These are phyloP conservation scores for Penicillium cosmopolitanum DNA, from an alignment of 495 filamentous ascomycete genomes.

Conservation along the genomic window DNA sequence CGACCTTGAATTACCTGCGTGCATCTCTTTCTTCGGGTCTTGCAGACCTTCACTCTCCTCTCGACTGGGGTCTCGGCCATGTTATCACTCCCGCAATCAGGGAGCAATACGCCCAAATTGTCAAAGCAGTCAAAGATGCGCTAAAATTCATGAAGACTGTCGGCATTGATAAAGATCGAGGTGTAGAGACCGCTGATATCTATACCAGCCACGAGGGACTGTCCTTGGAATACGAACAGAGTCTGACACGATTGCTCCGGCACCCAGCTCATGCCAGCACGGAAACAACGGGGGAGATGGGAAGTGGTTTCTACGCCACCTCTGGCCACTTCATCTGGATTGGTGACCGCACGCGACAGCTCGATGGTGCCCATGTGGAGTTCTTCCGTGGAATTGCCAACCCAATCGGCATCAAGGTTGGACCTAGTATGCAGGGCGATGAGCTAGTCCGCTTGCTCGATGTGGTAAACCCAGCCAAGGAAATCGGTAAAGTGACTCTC, in stretches of 20 bases:
- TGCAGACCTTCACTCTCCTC: constrained; percentile 87
- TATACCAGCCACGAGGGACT: constrained; percentile 96
- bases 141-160: constrained; percentile 95
- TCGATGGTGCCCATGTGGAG: constrained; percentile 91
- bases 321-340: constrained; percentile 99
- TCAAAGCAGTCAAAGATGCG: constrained; percentile 84
- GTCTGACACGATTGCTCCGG: constrained; percentile 73
- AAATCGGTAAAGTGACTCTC: constrained; percentile 89
- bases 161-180: constrained; percentile 83
- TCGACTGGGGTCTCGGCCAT: constrained; percentile 96
- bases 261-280: constrained; percentile 51
- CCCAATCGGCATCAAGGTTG: constrained; percentile 94
- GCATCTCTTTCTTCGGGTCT: constrained; percentile 83
- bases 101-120: constrained; percentile 79
- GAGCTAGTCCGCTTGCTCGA: constrained; percentile 80
- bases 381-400: constrained; percentile 97
- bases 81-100: constrained; percentile 82
- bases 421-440: constrained; percentile 72
- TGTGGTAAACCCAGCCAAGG: constrained; percentile 78
- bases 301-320: constrained; percentile 73
- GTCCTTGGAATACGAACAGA: constrained; percentile 91
- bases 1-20: constrained; percentile 90
- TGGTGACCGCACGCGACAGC: constrained; percentile 90
- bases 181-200: constrained; percentile 89
- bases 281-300: constrained; percentile 15